Evolutionary conservation across 352 stramenopile species (phyloP), one percentile per base, ranked within the genome.

Genomic region (Phytophthora sp.): DNA sequence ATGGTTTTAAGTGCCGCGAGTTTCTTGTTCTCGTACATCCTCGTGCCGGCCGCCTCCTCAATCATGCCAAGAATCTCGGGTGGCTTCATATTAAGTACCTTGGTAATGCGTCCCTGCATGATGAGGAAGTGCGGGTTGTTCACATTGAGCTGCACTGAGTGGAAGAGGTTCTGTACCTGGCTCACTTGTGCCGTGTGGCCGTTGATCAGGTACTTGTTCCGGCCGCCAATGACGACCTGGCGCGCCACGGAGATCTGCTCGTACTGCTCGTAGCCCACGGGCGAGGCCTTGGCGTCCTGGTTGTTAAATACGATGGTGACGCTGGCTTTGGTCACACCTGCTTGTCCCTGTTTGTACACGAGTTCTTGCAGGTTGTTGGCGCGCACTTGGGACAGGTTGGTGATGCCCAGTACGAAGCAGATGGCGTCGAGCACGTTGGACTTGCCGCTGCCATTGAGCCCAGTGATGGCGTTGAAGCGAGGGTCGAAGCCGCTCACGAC

Each of bases 121-220:
- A 99, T 99, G 46, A 99, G 86, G 75, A 99, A 99, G 75, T 99
- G 98, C 47, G 98, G 98, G 86, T 99, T 99, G 87, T 99, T 99
- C 53, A 99, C 98, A 84, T 99, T 99, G 33, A 99, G 84, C 80
- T 99, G 98, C 49, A 99, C 98, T 6, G 95, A 99, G 85, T 99
- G 98, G 79, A 99, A 99, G 5, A 99, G 86, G 77, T 99, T 99
- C 68, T 99, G 95, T 53, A 99, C 98, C 73, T 99, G 95, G 36
- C 89, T 97, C 36, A 98, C 97, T 73, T 99, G 97, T 33, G 96
- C 96, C 38, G 91, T 98, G 69, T 98, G 89, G 46, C 98, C 98
- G 74, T 99, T 99, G 79, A 99, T 99, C 42, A 99, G 76, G 82
- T 99, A 99, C 75, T 99, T 99, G 79, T 98, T 99, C 62, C 98